A percentile compares a stretch with the other conserved stretches of the same genome.
phyloP scores from a whole-genome alignment of 371 early-diverging fungal species.

The Syncephalastrum racemosum region DNA sequence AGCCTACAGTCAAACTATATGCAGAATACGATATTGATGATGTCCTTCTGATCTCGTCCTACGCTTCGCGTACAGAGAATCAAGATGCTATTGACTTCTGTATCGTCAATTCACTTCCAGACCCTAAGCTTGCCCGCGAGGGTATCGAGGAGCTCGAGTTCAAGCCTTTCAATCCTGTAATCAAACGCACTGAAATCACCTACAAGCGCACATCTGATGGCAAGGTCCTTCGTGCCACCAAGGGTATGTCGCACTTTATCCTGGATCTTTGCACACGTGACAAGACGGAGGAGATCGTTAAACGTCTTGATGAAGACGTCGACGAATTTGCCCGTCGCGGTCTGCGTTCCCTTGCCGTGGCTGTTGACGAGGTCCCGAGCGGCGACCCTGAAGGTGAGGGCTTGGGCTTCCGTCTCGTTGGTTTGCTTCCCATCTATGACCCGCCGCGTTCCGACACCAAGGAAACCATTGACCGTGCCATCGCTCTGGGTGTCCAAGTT shows the following conservation, averaged over 20 bases:
- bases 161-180: slow-evolving; percentile 88
- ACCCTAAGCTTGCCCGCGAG: slow-evolving; percentile 59
- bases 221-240: slow-evolving; percentile 65
- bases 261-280: slow-evolving; percentile 70
- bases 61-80: slow-evolving; percentile 73
- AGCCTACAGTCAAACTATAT: slow-evolving; percentile 64
- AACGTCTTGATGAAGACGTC: slow-evolving; percentile 65
- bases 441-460: slow-evolving; percentile 85
- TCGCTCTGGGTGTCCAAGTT: slow-evolving; percentile 86
- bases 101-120: slow-evolving; percentile 67
- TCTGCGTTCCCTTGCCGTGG: slow-evolving; percentile 83
- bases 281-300: slow-evolving; percentile 62
- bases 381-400: slow-evolving; percentile 51
- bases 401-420: slow-evolving; percentile 57
- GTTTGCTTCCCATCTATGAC: slow-evolving; percentile 84
- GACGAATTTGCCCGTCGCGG: slow-evolving; percentile 81
- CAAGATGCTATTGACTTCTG: slow-evolving; percentile 81
- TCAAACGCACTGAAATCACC: slow-evolving; percentile 86
- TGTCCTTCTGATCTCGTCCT: slow-evolving; percentile 63
- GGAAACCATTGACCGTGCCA: slow-evolving; percentile 85
- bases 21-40: slow-evolving; percentile 56
- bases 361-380: slow-evolving; percentile 64
- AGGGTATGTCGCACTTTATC: slow-evolving; percentile 78
- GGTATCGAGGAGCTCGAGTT: slow-evolving; percentile 74
- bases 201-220: slow-evolving; percentile 64